Conservation (phyloP, 306 rosid genomes). For the Macrotyloma uniflorum region DNA sequence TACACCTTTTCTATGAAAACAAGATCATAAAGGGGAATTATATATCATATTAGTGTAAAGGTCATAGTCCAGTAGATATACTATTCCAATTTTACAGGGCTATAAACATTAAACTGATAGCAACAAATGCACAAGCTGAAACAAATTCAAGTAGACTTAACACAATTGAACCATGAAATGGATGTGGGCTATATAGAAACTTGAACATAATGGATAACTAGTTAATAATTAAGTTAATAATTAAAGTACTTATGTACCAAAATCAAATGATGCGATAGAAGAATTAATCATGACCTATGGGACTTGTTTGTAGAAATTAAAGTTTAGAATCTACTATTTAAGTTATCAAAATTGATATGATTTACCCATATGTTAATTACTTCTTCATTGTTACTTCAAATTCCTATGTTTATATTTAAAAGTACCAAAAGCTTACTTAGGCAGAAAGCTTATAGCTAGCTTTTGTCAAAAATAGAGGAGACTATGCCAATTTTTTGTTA, state of each 20-base stretch:
- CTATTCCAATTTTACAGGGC: too few species aligned
- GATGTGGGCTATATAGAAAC: conserved; percentile 8
- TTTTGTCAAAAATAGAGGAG: too few species aligned
- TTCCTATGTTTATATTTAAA: conserved; percentile 1
- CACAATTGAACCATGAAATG: too few species aligned
- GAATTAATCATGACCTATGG: conserved; percentile 38
- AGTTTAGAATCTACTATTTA: conserved; percentile 35
- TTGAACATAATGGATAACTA: conserved; percentile 9
- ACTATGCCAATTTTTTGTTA: too few species aligned
- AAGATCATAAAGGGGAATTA: too few species aligned
- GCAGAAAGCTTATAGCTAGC: conserved; percentile 9
- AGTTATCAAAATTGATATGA: background rate
- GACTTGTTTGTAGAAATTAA: conserved; percentile 38
- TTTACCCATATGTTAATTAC: conserved; percentile 6
- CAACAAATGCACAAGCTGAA: too few species aligned
- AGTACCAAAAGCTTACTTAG: background rate
- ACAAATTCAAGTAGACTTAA: too few species aligned
- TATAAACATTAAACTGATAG: too few species aligned
- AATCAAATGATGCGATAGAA: conserved; percentile 31
- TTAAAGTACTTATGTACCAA: conserved; percentile 29
- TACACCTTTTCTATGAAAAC: too few species aligned
- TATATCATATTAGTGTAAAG: too few species aligned
- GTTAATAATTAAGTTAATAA: conserved; percentile 5
- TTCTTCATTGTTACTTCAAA: conserved; percentile 13
- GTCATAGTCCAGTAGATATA: too few species aligned